Percentiles rank a stretch among this genome's conserved stretches.
phyloP scores from a whole-genome alignment of 352 stramenopile species.

The Phytophthora capsici region DNA sequence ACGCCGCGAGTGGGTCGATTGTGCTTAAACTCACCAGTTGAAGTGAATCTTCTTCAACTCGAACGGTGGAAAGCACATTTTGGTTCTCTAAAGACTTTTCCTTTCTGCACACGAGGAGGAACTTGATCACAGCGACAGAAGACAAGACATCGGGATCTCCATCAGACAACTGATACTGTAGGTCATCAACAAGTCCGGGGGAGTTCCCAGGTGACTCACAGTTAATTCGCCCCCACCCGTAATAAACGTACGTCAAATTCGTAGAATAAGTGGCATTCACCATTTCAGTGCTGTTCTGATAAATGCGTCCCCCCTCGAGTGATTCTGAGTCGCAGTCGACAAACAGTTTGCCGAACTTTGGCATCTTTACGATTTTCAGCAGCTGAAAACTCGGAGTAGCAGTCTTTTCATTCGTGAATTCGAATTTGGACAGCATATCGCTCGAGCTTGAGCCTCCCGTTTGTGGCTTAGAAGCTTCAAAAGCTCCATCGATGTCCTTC shows the following conservation, averaged over 20 bases:
- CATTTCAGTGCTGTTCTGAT: constrained; percentile 20
- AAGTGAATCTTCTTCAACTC: constrained; percentile 65
- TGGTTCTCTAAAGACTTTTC: constrained; percentile 1
- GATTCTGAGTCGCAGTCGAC: constrained; percentile 36
- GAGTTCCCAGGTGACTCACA: background rate
- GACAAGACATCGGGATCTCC: constrained; percentile 39
- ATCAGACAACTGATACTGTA: constrained; percentile 63
- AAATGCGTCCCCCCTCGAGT: constrained; percentile 17
- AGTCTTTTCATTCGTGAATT: constrained; percentile 18
- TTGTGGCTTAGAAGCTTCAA: background rate
- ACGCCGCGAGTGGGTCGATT: constrained; percentile 50
- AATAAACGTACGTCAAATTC: constrained; percentile 57
- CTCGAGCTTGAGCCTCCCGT: background rate
- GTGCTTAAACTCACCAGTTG: constrained; percentile 39
- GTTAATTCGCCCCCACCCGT: constrained; percentile 31
- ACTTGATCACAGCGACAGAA: constrained; percentile 34
- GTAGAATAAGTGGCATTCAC: constrained; percentile 49
- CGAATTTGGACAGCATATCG: constrained; percentile 27
- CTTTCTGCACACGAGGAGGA: constrained; percentile 21
- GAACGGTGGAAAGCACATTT: constrained; percentile 26
- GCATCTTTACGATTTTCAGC: constrained; percentile 53
- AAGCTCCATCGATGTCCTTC: constrained; percentile 44
- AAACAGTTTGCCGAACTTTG: constrained; percentile 62
- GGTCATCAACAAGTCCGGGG: constrained; percentile 43
- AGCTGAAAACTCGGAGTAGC: constrained; percentile 19